Percentiles rank a stretch among this genome's conserved stretches.
Evolutionary conservation across 345 rosid species (phyloP).

Genomic region (Hypericum perforatum): DNA sequence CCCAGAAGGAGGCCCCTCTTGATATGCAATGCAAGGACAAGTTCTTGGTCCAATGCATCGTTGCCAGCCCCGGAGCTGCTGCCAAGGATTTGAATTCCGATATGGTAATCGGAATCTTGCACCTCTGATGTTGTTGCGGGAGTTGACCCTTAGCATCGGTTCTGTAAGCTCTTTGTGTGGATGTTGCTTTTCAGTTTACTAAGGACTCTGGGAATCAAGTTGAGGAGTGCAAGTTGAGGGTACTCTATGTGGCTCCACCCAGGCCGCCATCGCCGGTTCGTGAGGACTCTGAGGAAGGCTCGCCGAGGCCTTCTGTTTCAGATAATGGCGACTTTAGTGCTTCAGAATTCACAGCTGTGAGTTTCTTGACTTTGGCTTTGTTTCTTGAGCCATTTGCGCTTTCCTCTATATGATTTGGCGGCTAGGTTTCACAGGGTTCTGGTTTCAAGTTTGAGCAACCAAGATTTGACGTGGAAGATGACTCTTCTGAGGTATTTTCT

Average conservation of each 20-base stretch:
- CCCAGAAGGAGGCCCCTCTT: constrained; percentile 64
- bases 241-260: constrained; percentile 69
- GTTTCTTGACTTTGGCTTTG: constrained; percentile 15
- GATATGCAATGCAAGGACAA: constrained; percentile 92
- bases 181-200: constrained; percentile 37
- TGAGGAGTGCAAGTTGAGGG: constrained; percentile 72
- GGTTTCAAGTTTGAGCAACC: constrained; percentile 29
- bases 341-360: constrained; percentile 50
- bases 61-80: constrained; percentile 43
- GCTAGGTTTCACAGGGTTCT: constrained; percentile 43
- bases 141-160: too few species aligned
- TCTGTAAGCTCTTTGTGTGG: constrained; percentile 5
- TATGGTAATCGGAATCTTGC: constrained; percentile 33
- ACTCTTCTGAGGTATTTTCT: constrained; percentile 45
- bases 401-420: background rate
- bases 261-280: constrained; percentile 66
- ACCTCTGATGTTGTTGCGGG: too few species aligned
- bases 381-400: background rate
- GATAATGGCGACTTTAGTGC: constrained; percentile 37
- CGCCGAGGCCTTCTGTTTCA: constrained; percentile 61
- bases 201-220: constrained; percentile 52
- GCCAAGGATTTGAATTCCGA: constrained; percentile 58
- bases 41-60: constrained; percentile 70
- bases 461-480: constrained; percentile 22
- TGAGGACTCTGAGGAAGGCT: constrained; percentile 77